Evolutionary conservation across 768 basidiomycete species (phyloP).

Genomic region (Podaxis pistillaris): DNA sequence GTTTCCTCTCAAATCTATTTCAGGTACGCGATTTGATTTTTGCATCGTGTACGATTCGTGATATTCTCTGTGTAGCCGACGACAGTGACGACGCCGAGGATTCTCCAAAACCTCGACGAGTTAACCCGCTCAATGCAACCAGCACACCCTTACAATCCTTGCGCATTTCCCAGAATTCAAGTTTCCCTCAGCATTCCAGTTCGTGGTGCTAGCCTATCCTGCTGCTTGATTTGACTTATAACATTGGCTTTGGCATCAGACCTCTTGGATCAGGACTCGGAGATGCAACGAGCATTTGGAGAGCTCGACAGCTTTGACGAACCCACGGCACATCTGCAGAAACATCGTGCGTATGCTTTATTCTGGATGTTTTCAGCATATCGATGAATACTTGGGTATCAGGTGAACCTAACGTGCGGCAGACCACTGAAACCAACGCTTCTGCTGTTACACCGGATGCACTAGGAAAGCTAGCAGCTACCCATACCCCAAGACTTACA

Average conservation of each 20-base stretch:
- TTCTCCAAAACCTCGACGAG: constrained; percentile 36
- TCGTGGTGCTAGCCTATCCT: constrained; percentile 18
- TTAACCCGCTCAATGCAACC: constrained; percentile 46
- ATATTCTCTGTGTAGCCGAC: constrained; percentile 21
- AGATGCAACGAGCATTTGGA: constrained; percentile 66
- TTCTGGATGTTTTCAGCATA: constrained; percentile 7
- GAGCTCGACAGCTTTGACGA: constrained; percentile 53
- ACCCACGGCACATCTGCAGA: constrained; percentile 21
- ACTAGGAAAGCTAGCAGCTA: neutral
- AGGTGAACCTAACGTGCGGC: neutral
- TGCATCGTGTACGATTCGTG: neutral
- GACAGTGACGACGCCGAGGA: constrained; percentile 38
- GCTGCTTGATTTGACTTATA: constrained; percentile 14
- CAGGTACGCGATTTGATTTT: neutral
- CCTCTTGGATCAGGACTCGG: constrained; percentile 66
- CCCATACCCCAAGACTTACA: neutral
- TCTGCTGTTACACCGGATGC: neutral
- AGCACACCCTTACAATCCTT: constrained; percentile 58
- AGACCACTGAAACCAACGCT: neutral
- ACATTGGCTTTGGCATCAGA: constrained; percentile 37
- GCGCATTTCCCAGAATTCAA: constrained; percentile 50
- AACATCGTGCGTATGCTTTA: constrained; percentile 15
- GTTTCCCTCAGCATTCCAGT: constrained; percentile 58
- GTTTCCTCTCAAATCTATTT: constrained; percentile 13
- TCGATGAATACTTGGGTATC: constrained; percentile 1